Base-by-base conservation (phyloP, 179 eudicot genomes). In the Sideroxylon spinosum region DNA sequence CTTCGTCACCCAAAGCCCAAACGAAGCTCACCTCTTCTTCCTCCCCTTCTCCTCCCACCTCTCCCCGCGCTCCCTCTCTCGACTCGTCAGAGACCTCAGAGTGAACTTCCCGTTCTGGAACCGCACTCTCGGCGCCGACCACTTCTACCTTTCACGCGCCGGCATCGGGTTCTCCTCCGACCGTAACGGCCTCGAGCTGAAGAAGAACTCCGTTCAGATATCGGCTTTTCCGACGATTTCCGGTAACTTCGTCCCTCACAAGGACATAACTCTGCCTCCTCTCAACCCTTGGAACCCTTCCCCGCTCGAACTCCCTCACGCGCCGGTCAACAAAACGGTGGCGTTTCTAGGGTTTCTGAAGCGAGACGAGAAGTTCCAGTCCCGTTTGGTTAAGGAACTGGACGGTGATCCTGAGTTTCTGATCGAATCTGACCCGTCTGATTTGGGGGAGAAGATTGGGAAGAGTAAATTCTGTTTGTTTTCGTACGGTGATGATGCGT, bases 91-190 rank as follows among this genome's bases (percentile, higher is more conserved):
- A 7, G 73, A 78, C 64, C 65, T 89, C 76, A 78, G 95, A 1
- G 48, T 64, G 6, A 73, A 84, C 37, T 81, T 74, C 80, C 91
- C 99, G 22, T 91, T 77, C 80, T 95, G 99, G 99, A 81, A 95
- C 84, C 85, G 92, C 4, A 73, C 95, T 10, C 90, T 95, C 25
- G 99, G 92, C 6, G 97, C 98, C 74, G 99, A 95, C 67, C 99
- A 95, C 52, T 90, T 95, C 78, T 91, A 76, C 86, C 72, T 95
- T 77, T 89, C 97, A 12, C 68, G 85, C 62, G 67, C 78, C 29
- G 94, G 91, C 10, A 78, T 92, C 28, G 90, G 86, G 32, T 81
- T 67, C 69, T 65, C 80, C 13, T 77, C 91, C 9, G 89, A 82
- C 46, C 85, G 99, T 12, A 91, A 93, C 83, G 79, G 85, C 50